These are phyloP conservation scores for Trametes versicolor DNA, from an alignment of 1,284 basidiomycete species.

Conservation along the genomic window DNA sequence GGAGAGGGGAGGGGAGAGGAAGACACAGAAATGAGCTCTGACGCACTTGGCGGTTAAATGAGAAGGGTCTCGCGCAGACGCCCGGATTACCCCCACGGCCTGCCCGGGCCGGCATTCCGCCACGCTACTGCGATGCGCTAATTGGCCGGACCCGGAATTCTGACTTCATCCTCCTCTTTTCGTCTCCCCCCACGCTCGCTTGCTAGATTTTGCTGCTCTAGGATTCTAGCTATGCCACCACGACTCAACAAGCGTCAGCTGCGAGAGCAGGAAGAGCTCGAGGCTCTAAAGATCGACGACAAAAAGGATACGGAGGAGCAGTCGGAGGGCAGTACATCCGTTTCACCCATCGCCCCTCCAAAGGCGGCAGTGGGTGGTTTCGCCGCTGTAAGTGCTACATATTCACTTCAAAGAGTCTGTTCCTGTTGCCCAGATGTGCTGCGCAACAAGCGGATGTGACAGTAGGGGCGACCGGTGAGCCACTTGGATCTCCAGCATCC, in stretches of 20 bases:
- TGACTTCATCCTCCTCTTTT: slow-evolving; percentile 8
- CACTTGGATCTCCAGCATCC: too few species aligned
- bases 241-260: slow-evolving; percentile 88
- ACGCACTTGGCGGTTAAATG: too few species aligned
- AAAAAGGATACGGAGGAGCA: slow-evolving; percentile 42
- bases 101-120: too few species aligned
- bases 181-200: not conserved
- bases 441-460: too few species aligned
- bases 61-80: too few species aligned
- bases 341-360: slow-evolving; percentile 34
- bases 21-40: not conserved
- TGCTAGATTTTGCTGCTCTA: too few species aligned
- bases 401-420: not conserved
- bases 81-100: not conserved
- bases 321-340: slow-evolving; percentile 43
- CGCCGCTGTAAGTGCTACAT: slow-evolving; percentile 60
- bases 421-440: too few species aligned
- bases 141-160: not conserved
- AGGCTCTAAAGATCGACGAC: slow-evolving; percentile 53
- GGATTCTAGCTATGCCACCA: slow-evolving; percentile 61
- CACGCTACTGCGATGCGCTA: too few species aligned
- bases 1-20: too few species aligned
- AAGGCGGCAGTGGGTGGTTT: slow-evolving; percentile 54
- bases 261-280: slow-evolving; percentile 83
- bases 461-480: too few species aligned